Evolutionary conservation across 306 rosid genomes (phyloP), one percentile per base, ranked within the genome.

Genomic region (Castanea mollissima): DNA sequence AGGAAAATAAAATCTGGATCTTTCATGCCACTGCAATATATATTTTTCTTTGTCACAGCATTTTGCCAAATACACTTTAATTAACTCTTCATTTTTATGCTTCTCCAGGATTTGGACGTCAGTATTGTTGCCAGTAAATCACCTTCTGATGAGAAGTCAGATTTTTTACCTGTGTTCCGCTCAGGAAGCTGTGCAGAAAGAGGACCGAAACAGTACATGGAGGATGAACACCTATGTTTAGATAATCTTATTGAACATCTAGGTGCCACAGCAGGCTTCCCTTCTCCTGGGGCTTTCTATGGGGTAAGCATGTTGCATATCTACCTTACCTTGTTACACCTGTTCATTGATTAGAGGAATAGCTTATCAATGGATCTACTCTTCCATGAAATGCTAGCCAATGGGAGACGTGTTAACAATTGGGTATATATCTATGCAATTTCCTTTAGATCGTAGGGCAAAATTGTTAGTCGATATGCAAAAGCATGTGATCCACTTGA

Each of bases 161-260:
- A 74, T 54, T 90, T 80, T 85, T 60, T 85, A 58, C 97, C 97
- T 7, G 82, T 87, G 64, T 89, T 85, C 67, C 88, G 93, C 69
- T 92, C 95, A n/a, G 97, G 95, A 79, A 89, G 97, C 81, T 92
- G 97, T 81, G 89, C 93, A 78, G 97, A 90, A 84, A 92, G 76
- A 79, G 97, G 97, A 67, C 95, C 93, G 44, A 92, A 90, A 86
- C 95, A 90, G 82, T 86, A 77, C 77, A 92, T 92, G 97, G 95
- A 92, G 81, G 97, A 92, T 52, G 95, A 92, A 79, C 95, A 92
- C 79, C 19, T 92, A 52, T 90, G 97, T 60, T 80, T 92, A 60
- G 95, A 92, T 79, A 75, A 88, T 82, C 93, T 92, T 82, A 76
- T 54, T 79, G 88, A 86, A 57, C 92, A 88, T 75, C 80, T 85